phyloP scores from a whole-genome alignment of 139 green algal genomes.

The Chlamydomonas incerta region DNA sequence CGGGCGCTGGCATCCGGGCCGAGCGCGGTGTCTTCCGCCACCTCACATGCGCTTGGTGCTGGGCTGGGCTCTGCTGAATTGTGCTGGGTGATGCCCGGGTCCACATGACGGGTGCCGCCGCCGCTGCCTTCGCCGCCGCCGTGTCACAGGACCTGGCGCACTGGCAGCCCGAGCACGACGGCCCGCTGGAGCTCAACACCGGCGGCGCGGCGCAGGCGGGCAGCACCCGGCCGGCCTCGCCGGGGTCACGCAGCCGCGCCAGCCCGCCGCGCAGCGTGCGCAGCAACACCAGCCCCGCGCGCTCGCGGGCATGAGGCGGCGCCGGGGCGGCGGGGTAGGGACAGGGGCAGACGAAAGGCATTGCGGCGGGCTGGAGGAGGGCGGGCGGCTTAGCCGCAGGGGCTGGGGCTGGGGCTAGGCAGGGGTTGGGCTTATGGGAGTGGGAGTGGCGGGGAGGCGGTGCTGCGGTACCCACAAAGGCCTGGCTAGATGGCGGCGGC shows the following conservation, averaged over 20 bases:
- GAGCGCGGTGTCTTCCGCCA: no score
- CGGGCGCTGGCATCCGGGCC: no score
- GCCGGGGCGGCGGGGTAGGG: no score
- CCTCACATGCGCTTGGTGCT: no score
- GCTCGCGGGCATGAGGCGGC: constrained; percentile 8
- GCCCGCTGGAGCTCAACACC: constrained; percentile 3
- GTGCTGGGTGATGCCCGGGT: not conserved
- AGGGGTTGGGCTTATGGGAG: no score
- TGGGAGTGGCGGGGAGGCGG: no score
- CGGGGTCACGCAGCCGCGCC: not conserved
- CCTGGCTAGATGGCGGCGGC: no score
- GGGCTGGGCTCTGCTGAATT: not conserved
- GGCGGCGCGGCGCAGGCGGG: not conserved
- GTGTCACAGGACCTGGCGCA: constrained; percentile 19
- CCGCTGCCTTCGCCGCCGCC: not conserved
- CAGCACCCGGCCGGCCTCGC: constrained; percentile 21
- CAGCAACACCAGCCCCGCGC: constrained; percentile 14
- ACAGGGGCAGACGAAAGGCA: no score
- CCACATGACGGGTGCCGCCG: not conserved
- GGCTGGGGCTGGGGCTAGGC: no score
- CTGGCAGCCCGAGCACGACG: constrained; percentile 31
- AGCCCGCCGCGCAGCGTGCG: constrained; percentile 8
- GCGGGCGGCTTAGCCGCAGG: no score
- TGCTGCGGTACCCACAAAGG: no score
- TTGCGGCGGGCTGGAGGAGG: no score